These are phyloP conservation scores for Yarrowia sp. DNA, from an alignment of 805 yeast species.

Conservation along the genomic window DNA sequence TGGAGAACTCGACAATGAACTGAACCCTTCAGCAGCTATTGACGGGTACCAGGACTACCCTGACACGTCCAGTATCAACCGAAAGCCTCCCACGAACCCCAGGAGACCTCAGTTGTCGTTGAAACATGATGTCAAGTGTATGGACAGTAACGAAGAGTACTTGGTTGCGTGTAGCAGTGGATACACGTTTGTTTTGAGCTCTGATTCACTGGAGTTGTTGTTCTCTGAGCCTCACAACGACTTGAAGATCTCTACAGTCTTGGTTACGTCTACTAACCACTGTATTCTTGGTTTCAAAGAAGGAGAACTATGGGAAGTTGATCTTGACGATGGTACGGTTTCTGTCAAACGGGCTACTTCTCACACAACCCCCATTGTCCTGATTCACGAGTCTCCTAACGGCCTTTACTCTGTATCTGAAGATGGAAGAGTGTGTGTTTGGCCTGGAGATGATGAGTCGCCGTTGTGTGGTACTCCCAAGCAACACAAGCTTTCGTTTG, in stretches of 20 bases:
- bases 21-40: constrained; percentile 7
- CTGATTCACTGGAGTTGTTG: constrained; percentile 32
- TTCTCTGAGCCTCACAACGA: constrained; percentile 35
- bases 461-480: constrained; percentile 34
- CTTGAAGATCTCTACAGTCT: constrained; percentile 31
- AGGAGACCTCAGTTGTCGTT: constrained; percentile 32
- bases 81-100: constrained; percentile 36
- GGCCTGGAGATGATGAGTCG: constrained; percentile 35
- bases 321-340: constrained; percentile 22
- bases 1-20: background rate
- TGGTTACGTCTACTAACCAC: background rate
- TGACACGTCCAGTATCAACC: constrained; percentile 38
- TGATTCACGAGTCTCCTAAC: constrained; percentile 29
- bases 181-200: constrained; percentile 33
- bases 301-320: constrained; percentile 38
- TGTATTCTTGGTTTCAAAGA: constrained; percentile 40
- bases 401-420: constrained; percentile 41
- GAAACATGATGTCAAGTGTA: constrained; percentile 30
- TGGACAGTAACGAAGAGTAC: constrained; percentile 9
- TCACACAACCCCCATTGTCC: constrained; percentile 32
- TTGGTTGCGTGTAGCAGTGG: background rate
- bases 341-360: constrained; percentile 32
- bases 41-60: constrained; percentile 31
- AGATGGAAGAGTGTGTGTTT: constrained; percentile 41
- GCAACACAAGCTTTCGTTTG: constrained; percentile 36